These are phyloP conservation scores for Dendryphion nanum DNA, from an alignment of 2,329 filamentous ascomycete species.

Conservation along the genomic window DNA sequence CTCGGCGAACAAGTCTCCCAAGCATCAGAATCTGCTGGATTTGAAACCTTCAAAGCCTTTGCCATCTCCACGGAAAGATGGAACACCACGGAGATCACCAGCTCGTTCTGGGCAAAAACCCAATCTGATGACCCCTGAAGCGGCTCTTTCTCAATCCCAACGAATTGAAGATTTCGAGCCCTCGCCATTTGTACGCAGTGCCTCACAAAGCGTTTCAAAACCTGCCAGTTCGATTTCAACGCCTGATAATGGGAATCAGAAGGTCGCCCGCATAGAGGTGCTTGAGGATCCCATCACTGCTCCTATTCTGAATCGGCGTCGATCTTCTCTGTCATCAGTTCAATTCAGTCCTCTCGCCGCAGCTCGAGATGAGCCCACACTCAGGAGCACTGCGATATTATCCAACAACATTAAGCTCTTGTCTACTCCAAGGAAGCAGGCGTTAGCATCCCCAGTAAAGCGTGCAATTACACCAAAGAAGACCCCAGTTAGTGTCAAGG, in stretches of 20 bases:
- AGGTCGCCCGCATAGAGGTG: conserved; percentile 16
- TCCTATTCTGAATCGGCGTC: conserved; percentile 33
- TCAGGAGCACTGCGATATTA: conserved; percentile 35
- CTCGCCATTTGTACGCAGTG: conserved; percentile 32
- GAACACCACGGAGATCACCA: conserved; percentile 23
- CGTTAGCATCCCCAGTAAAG: conserved; percentile 43
- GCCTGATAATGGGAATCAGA: conserved; percentile 16
- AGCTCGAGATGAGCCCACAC: conserved; percentile 23
- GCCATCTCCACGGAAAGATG: conserved; percentile 12
- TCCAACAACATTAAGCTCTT: conserved; percentile 48
- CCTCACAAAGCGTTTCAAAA: conserved; percentile 18
- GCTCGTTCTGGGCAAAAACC: conserved; percentile 22
- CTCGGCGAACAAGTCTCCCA: conserved; percentile 23
- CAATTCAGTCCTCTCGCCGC: conserved; percentile 36
- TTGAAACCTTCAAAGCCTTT: conserved; percentile 6
- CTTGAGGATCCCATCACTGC: conserved; percentile 34
- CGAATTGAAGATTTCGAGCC: conserved; percentile 32
- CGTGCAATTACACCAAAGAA: conserved; percentile 37
- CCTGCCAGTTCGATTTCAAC: conserved; percentile 18
- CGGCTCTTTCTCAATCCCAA: conserved; percentile 8
- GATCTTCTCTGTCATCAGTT: conserved; percentile 32
- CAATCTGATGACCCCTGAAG: conserved; percentile 28
- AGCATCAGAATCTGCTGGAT: conserved; percentile 7
- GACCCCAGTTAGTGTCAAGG: conserved; percentile 37
- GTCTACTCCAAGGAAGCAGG: conserved; percentile 50